Evolutionary conservation across 2,329 filamentous ascomycete species (phyloP).

Genomic region (Alternaria brassicae): DNA sequence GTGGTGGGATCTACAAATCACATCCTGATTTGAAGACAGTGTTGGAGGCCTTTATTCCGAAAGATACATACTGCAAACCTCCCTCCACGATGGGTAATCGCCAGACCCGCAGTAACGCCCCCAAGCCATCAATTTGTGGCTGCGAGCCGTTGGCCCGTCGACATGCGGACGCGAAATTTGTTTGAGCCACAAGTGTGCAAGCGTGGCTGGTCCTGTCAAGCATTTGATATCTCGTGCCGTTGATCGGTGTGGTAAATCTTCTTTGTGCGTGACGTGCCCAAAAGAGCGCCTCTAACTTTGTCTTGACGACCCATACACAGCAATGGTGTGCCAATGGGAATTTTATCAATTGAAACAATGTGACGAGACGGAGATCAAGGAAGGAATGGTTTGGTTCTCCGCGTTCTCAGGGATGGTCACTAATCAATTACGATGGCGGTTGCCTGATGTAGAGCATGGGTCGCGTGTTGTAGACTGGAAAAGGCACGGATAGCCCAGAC

Average conservation of each 20-base stretch:
- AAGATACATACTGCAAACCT: background rate
- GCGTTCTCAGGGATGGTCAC: background rate
- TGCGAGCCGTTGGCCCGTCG: conserved; percentile 6
- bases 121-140: conserved; percentile 3
- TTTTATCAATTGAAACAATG: background rate
- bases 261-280: conserved; percentile 2
- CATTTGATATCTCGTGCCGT: conserved; percentile 6
- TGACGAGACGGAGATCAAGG: background rate
- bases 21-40: background rate
- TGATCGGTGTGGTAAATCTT: conserved; percentile 10
- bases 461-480: background rate
- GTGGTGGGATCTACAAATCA: conserved; percentile 5
- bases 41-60: background rate
- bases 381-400: background rate
- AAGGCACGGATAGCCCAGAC: background rate
- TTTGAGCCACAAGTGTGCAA: conserved; percentile 1
- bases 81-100: background rate
- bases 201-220: conserved; percentile 6
- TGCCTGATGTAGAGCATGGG: background rate
- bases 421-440: background rate
- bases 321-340: background rate
- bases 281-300: conserved; percentile 1
- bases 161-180: conserved; percentile 2
- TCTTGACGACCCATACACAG: conserved; percentile 4
- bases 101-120: background rate